Evolutionary conservation across 2,329 filamentous ascomycete species (phyloP).

Genomic region (Graphiopsis chlorocephala): DNA sequence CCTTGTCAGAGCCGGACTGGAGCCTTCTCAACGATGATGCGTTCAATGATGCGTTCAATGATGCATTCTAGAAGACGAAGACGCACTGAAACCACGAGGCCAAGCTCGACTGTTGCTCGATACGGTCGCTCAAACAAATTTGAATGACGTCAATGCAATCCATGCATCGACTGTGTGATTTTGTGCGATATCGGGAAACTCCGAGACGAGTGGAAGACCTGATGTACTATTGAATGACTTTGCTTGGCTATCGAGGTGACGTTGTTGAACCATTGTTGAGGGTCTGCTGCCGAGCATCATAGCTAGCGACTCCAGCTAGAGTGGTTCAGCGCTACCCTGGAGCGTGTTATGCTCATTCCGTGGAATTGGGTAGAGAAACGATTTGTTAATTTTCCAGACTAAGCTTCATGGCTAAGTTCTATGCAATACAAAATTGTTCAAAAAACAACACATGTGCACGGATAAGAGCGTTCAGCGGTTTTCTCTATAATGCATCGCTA

Average conservation of each 20-base stretch:
- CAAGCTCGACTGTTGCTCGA: background rate
- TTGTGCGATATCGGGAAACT: background rate
- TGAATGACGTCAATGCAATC: background rate
- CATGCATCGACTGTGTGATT: background rate
- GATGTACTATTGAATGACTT: background rate
- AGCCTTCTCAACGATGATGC: background rate
- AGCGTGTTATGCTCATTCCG: background rate
- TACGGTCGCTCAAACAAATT: background rate
- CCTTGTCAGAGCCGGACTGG: slow-evolving; percentile 9
- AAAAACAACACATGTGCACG: background rate
- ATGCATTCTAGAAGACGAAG: too few species aligned
- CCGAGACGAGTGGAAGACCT: background rate
- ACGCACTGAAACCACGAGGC: background rate
- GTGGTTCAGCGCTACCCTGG: background rate
- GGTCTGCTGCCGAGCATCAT: background rate
- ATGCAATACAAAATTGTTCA: background rate
- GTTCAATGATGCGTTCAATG: background rate
- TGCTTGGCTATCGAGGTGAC: background rate
- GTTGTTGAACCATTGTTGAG: background rate
- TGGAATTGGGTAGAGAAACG: background rate
- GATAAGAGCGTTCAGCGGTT: background rate
- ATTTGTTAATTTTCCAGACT: background rate
- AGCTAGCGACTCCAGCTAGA: background rate
- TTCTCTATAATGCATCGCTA: background rate
- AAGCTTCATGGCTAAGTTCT: background rate